Evolutionary conservation across 2,329 filamentous ascomycete species (phyloP), one percentile per base, ranked within the genome.

Genomic region (Ascochyta fabae): DNA sequence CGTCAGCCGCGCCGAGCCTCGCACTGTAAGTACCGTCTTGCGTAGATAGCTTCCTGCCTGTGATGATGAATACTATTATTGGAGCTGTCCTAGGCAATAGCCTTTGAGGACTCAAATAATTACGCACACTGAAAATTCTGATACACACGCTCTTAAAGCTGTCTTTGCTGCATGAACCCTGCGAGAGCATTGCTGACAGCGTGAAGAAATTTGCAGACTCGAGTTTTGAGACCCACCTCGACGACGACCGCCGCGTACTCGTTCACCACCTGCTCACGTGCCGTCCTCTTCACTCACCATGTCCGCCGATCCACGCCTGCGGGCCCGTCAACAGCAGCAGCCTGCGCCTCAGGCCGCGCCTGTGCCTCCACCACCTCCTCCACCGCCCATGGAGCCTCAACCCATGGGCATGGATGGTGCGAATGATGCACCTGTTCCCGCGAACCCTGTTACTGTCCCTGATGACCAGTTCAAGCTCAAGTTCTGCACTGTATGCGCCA

Each of bases 401-500:
- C 67, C 73, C 47, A 63, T 64, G 60, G 67, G 55, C 48, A 48
- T 73, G 47, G 73, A 77, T 48, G 69, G 67, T 36, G 50, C 69
- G 15, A 61, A 58, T 42, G 73, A 74, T 48, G 66, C 61, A n/a
- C 55, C 56, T 47, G 54, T 55, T 34, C 59, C 65, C 56, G 53
- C 50, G 31, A 60, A 66, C 56, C 55, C 48, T 27, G 67, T 73
- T 49, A 49, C 53, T n/a, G 68, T 73, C 15, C 54, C 66, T 4
- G 76, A 80, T 13, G 80, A 84, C 24, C 80, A 80, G n/a, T 96
- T 88, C 83, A 96, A 95, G 78, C 84, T 99, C 59, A 96, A 91
- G 73, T 97, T 98, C 78, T 97, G 93, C 81, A 98, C 95, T 3
- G 94, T 99, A n/a, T 99, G 95, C 78, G 95, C 95, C 7, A 96